phyloP scores from a whole-genome alignment of 306 rosid species.

The Cucurbita pepo region DNA sequence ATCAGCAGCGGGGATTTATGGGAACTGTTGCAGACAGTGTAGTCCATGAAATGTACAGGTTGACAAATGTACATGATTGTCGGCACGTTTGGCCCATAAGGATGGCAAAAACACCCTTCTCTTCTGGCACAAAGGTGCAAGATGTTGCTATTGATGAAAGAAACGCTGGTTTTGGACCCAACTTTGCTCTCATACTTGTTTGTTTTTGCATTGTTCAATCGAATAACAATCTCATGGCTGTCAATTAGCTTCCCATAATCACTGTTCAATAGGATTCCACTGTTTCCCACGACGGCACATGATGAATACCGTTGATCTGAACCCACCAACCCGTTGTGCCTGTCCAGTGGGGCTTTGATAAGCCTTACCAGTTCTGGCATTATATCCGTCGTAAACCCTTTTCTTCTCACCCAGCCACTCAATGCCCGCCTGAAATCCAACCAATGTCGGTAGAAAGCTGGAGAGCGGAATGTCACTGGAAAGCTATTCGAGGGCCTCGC shows the following conservation, averaged over 20 bases:
- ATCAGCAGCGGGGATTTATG: conserved; percentile 58
- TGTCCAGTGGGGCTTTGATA: conserved; percentile 39
- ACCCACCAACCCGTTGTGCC: conserved; percentile 12
- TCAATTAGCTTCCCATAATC: conserved; percentile 52
- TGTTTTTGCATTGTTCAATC: conserved; percentile 75
- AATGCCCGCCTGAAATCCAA: conserved; percentile 51
- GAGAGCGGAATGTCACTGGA: conserved; percentile 45
- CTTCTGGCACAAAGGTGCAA: conserved; percentile 82
- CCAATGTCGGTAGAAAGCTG: conserved; percentile 71
- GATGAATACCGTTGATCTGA: conserved; percentile 29
- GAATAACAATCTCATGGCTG: conserved; percentile 55
- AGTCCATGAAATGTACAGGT: conserved; percentile 78
- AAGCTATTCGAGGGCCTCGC: conserved; percentile 18
- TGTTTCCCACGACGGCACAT: conserved; percentile 89
- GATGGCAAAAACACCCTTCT: conserved; percentile 74
- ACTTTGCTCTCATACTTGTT: conserved; percentile 39
- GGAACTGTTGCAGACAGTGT: conserved; percentile 52
- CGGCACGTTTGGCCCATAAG: conserved; percentile 60
- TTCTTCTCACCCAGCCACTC: conserved; percentile 53
- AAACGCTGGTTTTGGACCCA: conserved; percentile 67
- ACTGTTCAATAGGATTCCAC: conserved; percentile 70
- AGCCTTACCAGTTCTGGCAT: conserved; percentile 43
- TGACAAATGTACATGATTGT: conserved; percentile 83
- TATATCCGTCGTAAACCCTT: conserved; percentile 38
- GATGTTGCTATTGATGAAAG: conserved; percentile 83